Evolutionary conservation across 2,329 filamentous ascomycete genomes (phyloP), one percentile per base, ranked within the genome.

Genomic region (Fusarium solani-melongenae): DNA sequence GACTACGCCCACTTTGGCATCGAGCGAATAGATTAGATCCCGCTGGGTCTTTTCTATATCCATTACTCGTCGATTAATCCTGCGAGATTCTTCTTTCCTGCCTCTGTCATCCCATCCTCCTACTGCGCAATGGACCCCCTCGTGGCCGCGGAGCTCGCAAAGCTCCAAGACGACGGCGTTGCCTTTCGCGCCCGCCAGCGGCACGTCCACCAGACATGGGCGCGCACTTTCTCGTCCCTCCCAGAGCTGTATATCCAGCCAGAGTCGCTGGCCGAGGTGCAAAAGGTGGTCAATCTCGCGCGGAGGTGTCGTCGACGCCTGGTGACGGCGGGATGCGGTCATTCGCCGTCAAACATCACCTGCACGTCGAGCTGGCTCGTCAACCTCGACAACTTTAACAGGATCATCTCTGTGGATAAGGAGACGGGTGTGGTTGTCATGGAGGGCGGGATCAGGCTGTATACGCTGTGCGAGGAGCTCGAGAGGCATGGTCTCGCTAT

Each of bases 291-390:
- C 70, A 92, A 88, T 46, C 89, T 98, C 24, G 96, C 96, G 7
- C 92, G 93, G 67, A 89, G 88, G 83, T 96, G 93, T 83, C 91
- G 95, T 46, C 92, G 94, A 55, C 92, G 95, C 69, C 85, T 99
- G 67, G 93, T 95, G 38, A 93, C 93, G 7, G 92, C 95, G n/a
- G 96, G 96, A 68, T 96, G 93, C 77, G 94, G 92, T 64, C 96
- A 99, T 85, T 98, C 95, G 63, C 96, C 96, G 9, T 97, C 93
- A 73, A 93, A 96, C 79, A 85, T 99, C 49, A 98, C 96, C 6
- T 97, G 94, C 83, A 97, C 95, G 6, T 96, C 94, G 17, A 94
- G 93, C 72, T 98, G 96, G 96, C 91, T 98, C 80, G 87, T 98
- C 76, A 98, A 98, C 81, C 90, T 99, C 70, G 96, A 99, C 85